A percentile compares a stretch with the other conserved stretches of the same genome.
phyloP scores from a whole-genome alignment of 257 asterid species.

The Paraleonurus japonicus region DNA sequence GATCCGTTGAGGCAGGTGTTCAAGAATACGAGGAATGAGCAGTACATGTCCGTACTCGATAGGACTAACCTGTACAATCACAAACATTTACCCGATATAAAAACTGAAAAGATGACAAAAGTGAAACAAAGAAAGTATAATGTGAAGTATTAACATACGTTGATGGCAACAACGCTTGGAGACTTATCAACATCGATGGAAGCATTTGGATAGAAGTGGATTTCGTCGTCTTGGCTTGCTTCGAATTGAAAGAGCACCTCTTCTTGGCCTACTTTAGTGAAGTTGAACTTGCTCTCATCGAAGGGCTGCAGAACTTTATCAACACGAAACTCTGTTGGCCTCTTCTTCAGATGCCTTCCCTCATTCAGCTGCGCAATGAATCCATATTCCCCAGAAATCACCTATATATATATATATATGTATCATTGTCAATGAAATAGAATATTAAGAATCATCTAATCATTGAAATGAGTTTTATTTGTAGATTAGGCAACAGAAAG shows the following conservation, averaged over 20 bases:
- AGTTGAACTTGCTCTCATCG: constrained; percentile 89
- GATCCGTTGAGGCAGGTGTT: constrained; percentile 80
- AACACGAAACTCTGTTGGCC: constrained; percentile 96
- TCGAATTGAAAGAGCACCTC: constrained; percentile 90
- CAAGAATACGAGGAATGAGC: constrained; percentile 83
- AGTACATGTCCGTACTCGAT: constrained; percentile 96
- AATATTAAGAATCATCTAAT: not conserved
- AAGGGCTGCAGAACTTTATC: constrained; percentile 93
- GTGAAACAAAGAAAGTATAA: not conserved
- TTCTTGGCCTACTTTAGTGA: constrained; percentile 92
- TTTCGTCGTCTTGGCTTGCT: constrained; percentile 54
- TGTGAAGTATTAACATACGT: constrained; percentile 39
- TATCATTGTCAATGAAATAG: not conserved
- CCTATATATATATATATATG: constrained; percentile 36
- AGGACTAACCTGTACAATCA: constrained; percentile 84
- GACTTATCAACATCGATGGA: constrained; percentile 62
- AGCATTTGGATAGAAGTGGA: constrained; percentile 62
- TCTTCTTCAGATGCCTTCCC: constrained; percentile 96
- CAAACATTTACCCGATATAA: not conserved
- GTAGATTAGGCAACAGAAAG: not conserved
- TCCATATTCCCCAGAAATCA: constrained; percentile 88
- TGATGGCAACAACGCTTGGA: constrained; percentile 86
- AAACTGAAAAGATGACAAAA: not conserved
- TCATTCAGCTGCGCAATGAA: constrained; percentile 91
- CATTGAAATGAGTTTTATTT: too few relatives aligned